Conservation (phyloP, 805 yeast genomes). For the Tetrapisispora arboricola region DNA sequence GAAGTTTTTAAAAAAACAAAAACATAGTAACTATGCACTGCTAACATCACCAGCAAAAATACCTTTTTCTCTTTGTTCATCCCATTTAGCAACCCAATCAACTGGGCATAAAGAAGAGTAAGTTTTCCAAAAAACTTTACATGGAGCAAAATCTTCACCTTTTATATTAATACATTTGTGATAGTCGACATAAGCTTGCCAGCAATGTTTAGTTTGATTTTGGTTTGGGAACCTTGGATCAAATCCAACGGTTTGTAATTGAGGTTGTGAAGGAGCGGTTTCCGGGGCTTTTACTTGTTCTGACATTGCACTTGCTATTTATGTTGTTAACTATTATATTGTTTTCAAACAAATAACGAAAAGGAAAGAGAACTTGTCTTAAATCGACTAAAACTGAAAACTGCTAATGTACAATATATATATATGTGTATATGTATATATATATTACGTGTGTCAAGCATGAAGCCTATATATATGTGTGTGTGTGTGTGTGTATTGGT, state of each 20-base stretch:
- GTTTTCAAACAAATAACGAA: too few species aligned
- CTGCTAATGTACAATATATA: too few species aligned
- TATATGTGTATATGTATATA: too few species aligned
- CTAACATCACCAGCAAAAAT: slow-evolving; percentile 36
- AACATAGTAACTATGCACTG: background rate
- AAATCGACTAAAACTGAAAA: too few species aligned
- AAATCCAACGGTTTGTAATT: slow-evolving; percentile 59
- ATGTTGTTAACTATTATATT: too few species aligned
- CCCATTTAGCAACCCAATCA: slow-evolving; percentile 82
- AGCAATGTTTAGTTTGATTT: slow-evolving; percentile 97
- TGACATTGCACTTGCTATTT: too few species aligned
- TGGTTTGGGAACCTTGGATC: slow-evolving; percentile 94
- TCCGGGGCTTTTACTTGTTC: slow-evolving; percentile 7
- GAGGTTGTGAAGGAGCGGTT: slow-evolving; percentile 22
- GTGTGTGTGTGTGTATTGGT: too few species aligned
- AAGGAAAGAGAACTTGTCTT: too few species aligned
- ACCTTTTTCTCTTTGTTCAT: slow-evolving; percentile 66
- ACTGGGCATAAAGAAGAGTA: slow-evolving; percentile 78
- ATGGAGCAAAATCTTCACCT: slow-evolving; percentile 98
- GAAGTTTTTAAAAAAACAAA: background rate
- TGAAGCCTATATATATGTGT: too few species aligned
- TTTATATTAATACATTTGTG: slow-evolving; percentile 93
- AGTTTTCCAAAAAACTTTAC: slow-evolving; percentile 88
- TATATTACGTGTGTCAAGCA: too few species aligned
- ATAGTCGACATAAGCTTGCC: slow-evolving; percentile 96